Evolutionary conservation across 176 grass and related monocot species (phyloP), one percentile per base, ranked within the genome.

Genomic region (Aegilops bicornis): DNA sequence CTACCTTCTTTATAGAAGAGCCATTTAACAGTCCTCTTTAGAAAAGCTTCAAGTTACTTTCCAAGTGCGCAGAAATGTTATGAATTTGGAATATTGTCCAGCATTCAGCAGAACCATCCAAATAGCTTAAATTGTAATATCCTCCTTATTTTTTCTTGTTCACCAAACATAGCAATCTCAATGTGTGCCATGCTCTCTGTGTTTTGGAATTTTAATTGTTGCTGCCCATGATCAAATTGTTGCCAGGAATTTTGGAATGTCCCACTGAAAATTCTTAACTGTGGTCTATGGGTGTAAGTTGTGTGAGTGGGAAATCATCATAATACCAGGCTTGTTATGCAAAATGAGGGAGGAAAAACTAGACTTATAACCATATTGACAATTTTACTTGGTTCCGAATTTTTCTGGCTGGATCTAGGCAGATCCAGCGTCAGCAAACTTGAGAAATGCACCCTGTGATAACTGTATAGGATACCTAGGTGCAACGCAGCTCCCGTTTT

Each of bases 31-130:
- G n/a, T 52, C 60, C 16, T 76, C 10, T 56, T 56, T 33, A 76
- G 19, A 9, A 82, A 82, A 76, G 36, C 29, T 82, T 86, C 15
- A 62, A 29, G 54, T 69, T 78, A 37, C 23, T 73, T 73, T 84
- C 76, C 15, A 73, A 84, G 82, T 64, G 37, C 11, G 3, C 52
- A 73, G 31, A 79, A 79, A 71, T 84, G 7, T 64, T 71, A 5
- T 52, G 63, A 9, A 78, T 65, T 77, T 48, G 22, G 37, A 10
- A 70, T 69, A 25, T 56, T 52, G 65, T 59, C 43, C 60, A 72
- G 69, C 6, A 40, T 85, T 73, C 24, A 84, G 4, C 64, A 47
- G 35, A 81, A 78, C 43, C 39, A 33, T 84, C 10, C 33, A 83
- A 83, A 24, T 84, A 63, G 12, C 39, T 72, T 64, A 79, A 79